Percentiles rank a stretch among this genome's conserved stretches.
Conservation (phyloP, 805 yeast genomes). For the Wickerhamiella parazyma region DNA sequence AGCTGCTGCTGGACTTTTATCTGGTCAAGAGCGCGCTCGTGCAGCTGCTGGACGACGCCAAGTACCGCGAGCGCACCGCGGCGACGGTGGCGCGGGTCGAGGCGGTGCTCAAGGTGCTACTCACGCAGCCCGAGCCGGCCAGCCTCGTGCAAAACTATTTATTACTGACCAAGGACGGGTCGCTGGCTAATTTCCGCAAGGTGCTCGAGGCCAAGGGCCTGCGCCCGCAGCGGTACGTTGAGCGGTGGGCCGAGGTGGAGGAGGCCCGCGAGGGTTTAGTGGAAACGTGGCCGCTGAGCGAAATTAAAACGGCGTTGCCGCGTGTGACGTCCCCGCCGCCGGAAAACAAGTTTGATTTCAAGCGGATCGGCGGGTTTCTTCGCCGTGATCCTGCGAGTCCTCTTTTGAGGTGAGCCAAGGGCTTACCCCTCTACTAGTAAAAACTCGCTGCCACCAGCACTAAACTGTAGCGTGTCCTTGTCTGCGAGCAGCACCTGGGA, state of each 20-base stretch:
- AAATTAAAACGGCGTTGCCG: background rate
- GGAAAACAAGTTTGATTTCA: slow-evolving; percentile 8
- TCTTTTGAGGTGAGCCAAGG: background rate
- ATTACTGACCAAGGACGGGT: slow-evolving; percentile 50
- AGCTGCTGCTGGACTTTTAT: slow-evolving; percentile 59
- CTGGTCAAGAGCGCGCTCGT: slow-evolving; percentile 43
- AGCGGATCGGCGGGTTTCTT: slow-evolving; percentile 8
- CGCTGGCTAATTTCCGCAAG: slow-evolving; percentile 48
- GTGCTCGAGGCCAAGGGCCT: slow-evolving; percentile 52
- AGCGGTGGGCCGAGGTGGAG: slow-evolving; percentile 16
- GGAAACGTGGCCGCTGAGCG: slow-evolving; percentile 12
- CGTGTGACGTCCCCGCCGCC: background rate
- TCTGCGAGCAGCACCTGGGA: slow-evolving; percentile 30
- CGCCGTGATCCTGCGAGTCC: slow-evolving; percentile 9
- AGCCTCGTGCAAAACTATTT: slow-evolving; percentile 53
- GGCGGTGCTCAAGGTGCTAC: slow-evolving; percentile 50
- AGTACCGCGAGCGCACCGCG: slow-evolving; percentile 27
- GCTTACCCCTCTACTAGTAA: slow-evolving; percentile 7
- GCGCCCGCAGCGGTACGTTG: slow-evolving; percentile 15
- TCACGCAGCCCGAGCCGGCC: slow-evolving; percentile 54
- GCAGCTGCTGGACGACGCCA: slow-evolving; percentile 20
- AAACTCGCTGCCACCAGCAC: slow-evolving; percentile 13
- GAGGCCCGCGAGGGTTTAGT: slow-evolving; percentile 14
- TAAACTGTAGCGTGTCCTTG: slow-evolving; percentile 31
- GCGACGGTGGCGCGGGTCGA: slow-evolving; percentile 32